phyloP scores from a whole-genome alignment of 2,329 filamentous ascomycete genomes.

The Pseudonectria foliicola region DNA sequence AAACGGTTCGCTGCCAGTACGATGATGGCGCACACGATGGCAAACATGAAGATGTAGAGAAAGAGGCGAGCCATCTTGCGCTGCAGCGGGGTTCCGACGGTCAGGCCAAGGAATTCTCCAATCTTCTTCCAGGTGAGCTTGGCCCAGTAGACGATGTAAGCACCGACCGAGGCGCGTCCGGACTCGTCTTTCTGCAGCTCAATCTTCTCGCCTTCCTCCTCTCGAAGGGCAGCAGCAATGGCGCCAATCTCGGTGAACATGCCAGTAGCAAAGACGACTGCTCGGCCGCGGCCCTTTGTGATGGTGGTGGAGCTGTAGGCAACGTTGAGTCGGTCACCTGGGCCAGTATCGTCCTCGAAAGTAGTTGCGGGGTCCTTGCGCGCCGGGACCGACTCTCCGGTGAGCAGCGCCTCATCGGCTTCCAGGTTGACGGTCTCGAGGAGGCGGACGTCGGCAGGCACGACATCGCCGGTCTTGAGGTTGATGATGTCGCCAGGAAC shows the following conservation, averaged over 20 bases:
- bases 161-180: neutral
- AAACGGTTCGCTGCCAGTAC: constrained; percentile 19
- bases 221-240: constrained; percentile 40
- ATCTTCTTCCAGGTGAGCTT: constrained; percentile 6
- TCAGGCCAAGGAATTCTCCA: constrained; percentile 37
- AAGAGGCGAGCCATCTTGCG: constrained; percentile 61
- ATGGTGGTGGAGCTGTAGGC: constrained; percentile 52
- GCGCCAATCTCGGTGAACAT: constrained; percentile 53
- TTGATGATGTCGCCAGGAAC: constrained; percentile 49
- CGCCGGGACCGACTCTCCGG: constrained; percentile 52
- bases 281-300: constrained; percentile 50
- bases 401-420: constrained; percentile 55
- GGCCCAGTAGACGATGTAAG: constrained; percentile 1
- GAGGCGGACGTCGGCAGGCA: constrained; percentile 48
- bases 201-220: constrained; percentile 8
- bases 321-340: constrained; percentile 50
- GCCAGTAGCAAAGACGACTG: constrained; percentile 52
- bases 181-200: constrained; percentile 1
- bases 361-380: constrained; percentile 38
- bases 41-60: constrained; percentile 39
- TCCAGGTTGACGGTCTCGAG: constrained; percentile 54
- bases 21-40: constrained; percentile 14
- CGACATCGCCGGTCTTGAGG: constrained; percentile 44
- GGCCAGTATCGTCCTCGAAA: constrained; percentile 27
- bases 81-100: constrained; percentile 60